Percentiles rank a stretch among this genome's conserved stretches.
Conservation (phyloP, 306 rosid species). For the Quercus rubra region DNA sequence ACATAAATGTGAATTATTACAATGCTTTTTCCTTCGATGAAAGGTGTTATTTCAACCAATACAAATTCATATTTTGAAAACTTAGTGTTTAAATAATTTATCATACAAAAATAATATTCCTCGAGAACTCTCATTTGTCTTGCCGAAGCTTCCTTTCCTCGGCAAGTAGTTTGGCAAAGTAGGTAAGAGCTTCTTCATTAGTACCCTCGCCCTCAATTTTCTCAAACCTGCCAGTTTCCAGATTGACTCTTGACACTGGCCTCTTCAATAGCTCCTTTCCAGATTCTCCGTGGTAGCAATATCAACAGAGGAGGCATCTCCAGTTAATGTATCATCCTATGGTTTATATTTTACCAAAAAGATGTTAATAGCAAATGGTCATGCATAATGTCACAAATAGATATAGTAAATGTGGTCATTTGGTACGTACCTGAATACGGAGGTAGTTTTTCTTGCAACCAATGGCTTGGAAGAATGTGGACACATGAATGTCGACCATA, state of each 20-base stretch:
- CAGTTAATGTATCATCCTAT: slow-evolving; percentile 29
- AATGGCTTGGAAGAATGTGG: slow-evolving; percentile 34
- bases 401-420: too few relatives aligned
- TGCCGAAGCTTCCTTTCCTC: slow-evolving; percentile 7
- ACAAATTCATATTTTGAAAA: too few relatives aligned
- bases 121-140: not conserved
- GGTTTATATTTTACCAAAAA: not conserved
- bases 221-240: too few relatives aligned
- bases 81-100: too few relatives aligned
- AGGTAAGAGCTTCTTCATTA: slow-evolving; percentile 19
- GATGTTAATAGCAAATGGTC: not conserved
- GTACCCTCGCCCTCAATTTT: too few relatives aligned
- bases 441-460: slow-evolving; percentile 24
- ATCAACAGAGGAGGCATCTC: slow-evolving; percentile 22
- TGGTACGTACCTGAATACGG: slow-evolving; percentile 47
- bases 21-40: too few relatives aligned
- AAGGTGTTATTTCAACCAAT: too few relatives aligned
- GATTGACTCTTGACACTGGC: not conserved
- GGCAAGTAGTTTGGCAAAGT: slow-evolving; percentile 14
- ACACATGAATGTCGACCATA: slow-evolving; percentile 37
- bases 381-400: not conserved
- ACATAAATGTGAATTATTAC: too few relatives aligned
- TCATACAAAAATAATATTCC: too few relatives aligned
- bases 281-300: slow-evolving; percentile 20
- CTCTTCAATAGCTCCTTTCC: slow-evolving; percentile 28